Percentiles rank a stretch among this genome's conserved stretches.
Evolutionary conservation across 306 rosid species (phyloP).

Genomic region (Albizia julibrissin): DNA sequence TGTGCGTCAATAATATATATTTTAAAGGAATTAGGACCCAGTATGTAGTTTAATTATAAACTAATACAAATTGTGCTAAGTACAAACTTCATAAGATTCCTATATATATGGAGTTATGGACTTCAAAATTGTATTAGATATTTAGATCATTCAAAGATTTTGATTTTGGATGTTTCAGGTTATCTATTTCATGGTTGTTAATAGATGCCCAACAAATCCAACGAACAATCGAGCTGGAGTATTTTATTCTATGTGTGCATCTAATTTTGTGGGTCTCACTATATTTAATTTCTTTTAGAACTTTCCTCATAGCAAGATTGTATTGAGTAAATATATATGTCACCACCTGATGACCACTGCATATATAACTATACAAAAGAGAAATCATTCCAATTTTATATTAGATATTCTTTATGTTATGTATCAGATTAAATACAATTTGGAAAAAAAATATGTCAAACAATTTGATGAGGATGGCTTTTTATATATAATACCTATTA

Average conservation of each 20-base stretch:
- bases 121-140: slow-evolving; percentile 36
- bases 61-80: neutral
- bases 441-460: neutral
- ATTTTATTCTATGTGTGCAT: slow-evolving; percentile 3
- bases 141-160: slow-evolving; percentile 55
- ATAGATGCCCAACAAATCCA: slow-evolving; percentile 31
- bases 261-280: slow-evolving; percentile 1
- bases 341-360: neutral
- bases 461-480: neutral
- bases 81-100: slow-evolving; percentile 40
- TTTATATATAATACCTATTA: neutral
- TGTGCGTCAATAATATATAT: no score
- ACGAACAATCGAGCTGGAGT: neutral
- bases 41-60: no score
- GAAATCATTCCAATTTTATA: slow-evolving; percentile 1
- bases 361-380: neutral
- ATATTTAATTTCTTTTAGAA: neutral
- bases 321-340: neutral
- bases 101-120: slow-evolving; percentile 10
- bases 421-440: neutral
- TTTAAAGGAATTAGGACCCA: neutral
- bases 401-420: neutral
- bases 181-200: slow-evolving; percentile 21
- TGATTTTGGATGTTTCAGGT: slow-evolving; percentile 44
- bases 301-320: neutral